Conservation (phyloP, 371 early-diverging fungal species). For the Dichotomocladium elegans region DNA sequence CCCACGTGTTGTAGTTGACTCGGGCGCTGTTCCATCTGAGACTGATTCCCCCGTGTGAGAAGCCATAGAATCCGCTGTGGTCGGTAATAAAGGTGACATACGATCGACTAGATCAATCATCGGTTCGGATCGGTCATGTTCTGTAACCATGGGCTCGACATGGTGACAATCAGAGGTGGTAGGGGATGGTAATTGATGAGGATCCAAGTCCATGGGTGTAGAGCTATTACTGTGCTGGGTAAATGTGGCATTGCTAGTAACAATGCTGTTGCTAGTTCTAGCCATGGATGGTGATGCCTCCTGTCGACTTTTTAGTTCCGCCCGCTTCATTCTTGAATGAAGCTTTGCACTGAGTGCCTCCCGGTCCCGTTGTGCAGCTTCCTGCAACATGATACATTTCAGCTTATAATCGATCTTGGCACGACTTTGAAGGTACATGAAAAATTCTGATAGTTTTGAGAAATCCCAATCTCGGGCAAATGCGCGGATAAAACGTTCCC, state of each 20-base stretch:
- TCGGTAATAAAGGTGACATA: neutral
- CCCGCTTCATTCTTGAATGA: constrained; percentile 15
- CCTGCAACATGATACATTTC: constrained; percentile 69
- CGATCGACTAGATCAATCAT: neutral
- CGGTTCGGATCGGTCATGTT: neutral
- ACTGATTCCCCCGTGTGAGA: neutral
- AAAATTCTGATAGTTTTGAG: constrained; percentile 71
- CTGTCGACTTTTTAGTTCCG: neutral
- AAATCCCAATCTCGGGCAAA: constrained; percentile 77
- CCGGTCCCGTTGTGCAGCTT: constrained; percentile 56
- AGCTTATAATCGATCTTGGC: constrained; percentile 68
- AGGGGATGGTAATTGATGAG: neutral
- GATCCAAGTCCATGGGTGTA: too few species aligned
- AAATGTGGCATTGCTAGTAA: neutral
- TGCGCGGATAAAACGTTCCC: constrained; percentile 61
- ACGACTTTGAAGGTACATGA: constrained; percentile 62
- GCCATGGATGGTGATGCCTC: neutral
- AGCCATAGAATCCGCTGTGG: neutral
- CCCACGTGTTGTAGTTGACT: too few species aligned
- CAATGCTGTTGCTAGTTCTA: neutral
- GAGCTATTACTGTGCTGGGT: neutral
- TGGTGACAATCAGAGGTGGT: neutral
- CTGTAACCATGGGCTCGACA: neutral
- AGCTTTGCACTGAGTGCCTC: constrained; percentile 34
- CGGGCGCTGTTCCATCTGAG: neutral